These are phyloP conservation scores for Solanum raphanifolium DNA, from an alignment of 257 asterid genomes.

Conservation along the genomic window DNA sequence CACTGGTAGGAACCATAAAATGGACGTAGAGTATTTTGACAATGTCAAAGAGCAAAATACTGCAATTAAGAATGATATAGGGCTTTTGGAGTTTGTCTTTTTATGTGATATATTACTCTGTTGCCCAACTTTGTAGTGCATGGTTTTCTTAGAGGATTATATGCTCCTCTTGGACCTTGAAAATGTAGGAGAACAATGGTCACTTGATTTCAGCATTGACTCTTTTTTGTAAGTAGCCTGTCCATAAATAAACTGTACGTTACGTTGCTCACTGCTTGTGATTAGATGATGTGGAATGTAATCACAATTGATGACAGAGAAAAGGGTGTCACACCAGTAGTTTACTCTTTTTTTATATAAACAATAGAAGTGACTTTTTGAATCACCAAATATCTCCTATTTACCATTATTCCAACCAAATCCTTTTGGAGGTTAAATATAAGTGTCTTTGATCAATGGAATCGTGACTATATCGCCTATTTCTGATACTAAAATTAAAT, in stretches of 20 bases:
- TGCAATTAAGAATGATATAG: not conserved
- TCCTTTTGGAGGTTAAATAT: not conserved
- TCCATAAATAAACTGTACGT: not conserved
- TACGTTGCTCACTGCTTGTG: not conserved
- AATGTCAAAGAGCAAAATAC: not conserved
- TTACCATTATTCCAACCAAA: not conserved
- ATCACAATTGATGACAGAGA: not conserved
- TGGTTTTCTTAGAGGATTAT: not conserved
- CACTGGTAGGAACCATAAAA: not conserved
- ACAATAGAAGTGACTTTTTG: not conserved
- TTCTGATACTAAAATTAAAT: not conserved
- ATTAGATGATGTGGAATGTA: not conserved
- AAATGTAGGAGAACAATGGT: not conserved
- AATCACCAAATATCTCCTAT: not conserved
- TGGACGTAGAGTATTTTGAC: not conserved
- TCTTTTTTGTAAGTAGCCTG: not conserved
- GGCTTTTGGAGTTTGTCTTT: not conserved
- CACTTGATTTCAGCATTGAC: not conserved
- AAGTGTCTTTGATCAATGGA: not conserved
- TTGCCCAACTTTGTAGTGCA: not conserved
- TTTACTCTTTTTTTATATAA: not conserved
- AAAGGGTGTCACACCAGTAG: not conserved
- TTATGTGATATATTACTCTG: not conserved
- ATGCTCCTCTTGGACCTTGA: not conserved
- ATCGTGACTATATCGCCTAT: not conserved